Conservation (phyloP, 805 yeast genomes). For the Candida chilensis region DNA sequence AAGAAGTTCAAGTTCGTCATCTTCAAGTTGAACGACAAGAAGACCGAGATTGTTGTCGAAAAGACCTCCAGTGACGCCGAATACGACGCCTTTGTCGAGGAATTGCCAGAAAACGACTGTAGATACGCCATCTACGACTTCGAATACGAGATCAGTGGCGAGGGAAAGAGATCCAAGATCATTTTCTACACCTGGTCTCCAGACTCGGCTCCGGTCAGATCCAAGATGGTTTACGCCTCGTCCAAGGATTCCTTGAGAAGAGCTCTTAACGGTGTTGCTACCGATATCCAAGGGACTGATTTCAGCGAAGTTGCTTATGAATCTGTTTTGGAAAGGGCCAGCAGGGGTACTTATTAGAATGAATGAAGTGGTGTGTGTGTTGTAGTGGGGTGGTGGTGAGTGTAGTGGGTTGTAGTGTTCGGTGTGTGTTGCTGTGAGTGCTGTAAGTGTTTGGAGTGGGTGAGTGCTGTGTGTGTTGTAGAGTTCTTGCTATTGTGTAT, state of each 20-base stretch:
- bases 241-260: constrained; percentile 97
- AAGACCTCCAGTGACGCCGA: constrained; percentile 66
- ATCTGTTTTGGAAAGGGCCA: constrained; percentile 81
- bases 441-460: no score
- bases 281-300: constrained; percentile 98
- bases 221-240: constrained; percentile 98
- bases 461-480: no score
- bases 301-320: constrained; percentile 95
- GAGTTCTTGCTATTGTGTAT: no score
- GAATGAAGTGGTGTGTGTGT: no score
- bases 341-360: constrained; percentile 79
- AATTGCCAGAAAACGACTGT: constrained; percentile 93
- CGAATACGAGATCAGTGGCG: constrained; percentile 86
- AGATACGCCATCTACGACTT: constrained; percentile 95
- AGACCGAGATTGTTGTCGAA: constrained; percentile 87
- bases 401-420: no score
- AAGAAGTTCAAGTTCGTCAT: constrained; percentile 80
- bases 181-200: constrained; percentile 91
- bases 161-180: constrained; percentile 84
- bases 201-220: constrained; percentile 90
- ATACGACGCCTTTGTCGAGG: constrained; percentile 80
- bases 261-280: constrained; percentile 88
- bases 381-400: no score
- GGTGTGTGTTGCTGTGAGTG: no score
- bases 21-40: constrained; percentile 71